phyloP scores from a whole-genome alignment of 805 yeast genomes.

The Candida koratica region DNA sequence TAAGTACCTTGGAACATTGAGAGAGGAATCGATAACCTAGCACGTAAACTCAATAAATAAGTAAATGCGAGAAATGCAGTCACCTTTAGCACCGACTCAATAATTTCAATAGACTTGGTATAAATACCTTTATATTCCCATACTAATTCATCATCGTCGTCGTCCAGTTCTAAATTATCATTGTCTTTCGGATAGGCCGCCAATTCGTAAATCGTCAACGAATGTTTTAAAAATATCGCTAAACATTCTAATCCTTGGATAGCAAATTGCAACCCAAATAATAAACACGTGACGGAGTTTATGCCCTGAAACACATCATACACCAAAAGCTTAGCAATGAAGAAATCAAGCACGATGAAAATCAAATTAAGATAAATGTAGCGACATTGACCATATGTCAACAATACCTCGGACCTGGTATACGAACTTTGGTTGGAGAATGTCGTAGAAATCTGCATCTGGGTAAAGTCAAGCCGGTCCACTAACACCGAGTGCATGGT shows the following conservation, averaged over 20 bases:
- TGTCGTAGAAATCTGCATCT: constrained; percentile 26
- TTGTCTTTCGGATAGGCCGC: constrained; percentile 31
- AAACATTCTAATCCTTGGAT: constrained; percentile 54
- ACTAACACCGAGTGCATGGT: constrained; percentile 73
- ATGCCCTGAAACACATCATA: constrained; percentile 49
- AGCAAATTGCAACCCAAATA: constrained; percentile 76
- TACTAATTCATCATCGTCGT: constrained; percentile 50
- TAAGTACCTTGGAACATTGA: constrained; percentile 42
- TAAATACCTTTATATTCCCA: constrained; percentile 71
- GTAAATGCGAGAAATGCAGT: constrained; percentile 28
- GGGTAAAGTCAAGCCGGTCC: constrained; percentile 46
- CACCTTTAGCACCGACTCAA: constrained; percentile 40
- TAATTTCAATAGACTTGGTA: constrained; percentile 53
- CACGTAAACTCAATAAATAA: constrained; percentile 32
- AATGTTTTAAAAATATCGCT: constrained; percentile 42
- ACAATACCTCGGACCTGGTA: constrained; percentile 25
- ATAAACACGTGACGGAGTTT: constrained; percentile 53
- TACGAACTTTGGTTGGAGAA: constrained; percentile 15
- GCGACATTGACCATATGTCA: constrained; percentile 27
- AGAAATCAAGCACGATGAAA: constrained; percentile 48
- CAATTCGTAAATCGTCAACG: constrained; percentile 56
- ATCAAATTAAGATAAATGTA: constrained; percentile 39
- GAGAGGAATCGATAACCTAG: constrained; percentile 31
- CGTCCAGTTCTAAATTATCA: constrained; percentile 26
- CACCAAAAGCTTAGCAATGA: constrained; percentile 52